phyloP scores from a whole-genome alignment of 257 asterid species.

The Solanum tacnaense region DNA sequence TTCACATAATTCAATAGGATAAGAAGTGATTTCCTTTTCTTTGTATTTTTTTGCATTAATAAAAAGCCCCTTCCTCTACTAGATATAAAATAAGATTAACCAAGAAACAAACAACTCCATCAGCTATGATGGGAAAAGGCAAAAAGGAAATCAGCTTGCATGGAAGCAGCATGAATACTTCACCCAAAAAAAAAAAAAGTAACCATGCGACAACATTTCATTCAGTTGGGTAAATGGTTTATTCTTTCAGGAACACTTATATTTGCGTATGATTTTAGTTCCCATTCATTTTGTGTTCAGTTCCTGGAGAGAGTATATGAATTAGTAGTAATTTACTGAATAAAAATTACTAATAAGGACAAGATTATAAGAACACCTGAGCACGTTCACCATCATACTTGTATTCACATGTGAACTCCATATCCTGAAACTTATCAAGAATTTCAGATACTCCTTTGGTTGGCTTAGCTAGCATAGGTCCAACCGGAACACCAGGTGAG shows the following conservation, averaged over 20 bases:
- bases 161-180: not conserved
- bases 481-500: slow-evolving; percentile 89
- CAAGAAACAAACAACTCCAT: not conserved
- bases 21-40: not conserved
- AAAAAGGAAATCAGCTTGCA: not conserved
- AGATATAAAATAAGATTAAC: not conserved
- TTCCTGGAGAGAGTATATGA: not conserved
- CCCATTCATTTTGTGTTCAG: not conserved
- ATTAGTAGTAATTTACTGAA: not conserved
- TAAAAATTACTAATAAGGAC: not conserved
- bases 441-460: slow-evolving; percentile 94
- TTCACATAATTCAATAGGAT: not conserved
- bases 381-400: slow-evolving; percentile 99
- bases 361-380: slow-evolving; percentile 44
- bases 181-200: not conserved
- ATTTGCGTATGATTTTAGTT: not conserved
- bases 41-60: not conserved
- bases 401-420: slow-evolving; percentile 93
- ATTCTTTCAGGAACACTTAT: not conserved
- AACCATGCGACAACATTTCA: not conserved
- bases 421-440: slow-evolving; percentile 81
- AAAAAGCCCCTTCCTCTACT: not conserved
- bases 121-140: not conserved
- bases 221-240: not conserved
- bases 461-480: slow-evolving; percentile 98